Base-by-base conservation (phyloP, 1,139 yeast species). In the Scheffersomyces quercinus region DNA sequence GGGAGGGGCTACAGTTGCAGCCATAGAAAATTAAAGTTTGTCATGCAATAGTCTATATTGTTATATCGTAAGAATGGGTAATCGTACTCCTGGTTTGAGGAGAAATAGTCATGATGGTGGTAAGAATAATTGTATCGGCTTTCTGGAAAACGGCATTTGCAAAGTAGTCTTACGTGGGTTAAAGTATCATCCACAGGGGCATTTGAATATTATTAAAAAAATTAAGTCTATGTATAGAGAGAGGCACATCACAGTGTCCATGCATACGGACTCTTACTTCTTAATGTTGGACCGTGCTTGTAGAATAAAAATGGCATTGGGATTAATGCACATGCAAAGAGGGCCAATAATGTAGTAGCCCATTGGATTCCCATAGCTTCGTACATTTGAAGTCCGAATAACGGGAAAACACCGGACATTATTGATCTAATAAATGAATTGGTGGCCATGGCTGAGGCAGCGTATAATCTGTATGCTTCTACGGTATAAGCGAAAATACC, bases 371-470 rank as follows among this genome's bases (percentile, higher is more conserved):
- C 49, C 46, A 49, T 34, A 10, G 33, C 41, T 26, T 47, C 42
- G 37, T 46, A 49, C 53, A 49, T 48, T 35, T 45, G 50, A 28
- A 44, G 31, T 5, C 44, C 50, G 32, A 48, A 49, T 12, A 48
- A 36, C 1, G 51, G 51, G 33, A 46, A 48, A 3, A 40, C 46
- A 4, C 51, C 50, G 7, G 49, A 42, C 50, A 48, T 44, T 9
- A 38, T 14, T 4, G 47, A 44, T 15, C 53, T 41, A 10, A 36
- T 29, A 36, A 47, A 49, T 8, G 50, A 40, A 37, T 49, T 49
- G 28, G 51, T 39, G 8, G 53, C 51, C 50, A 47, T 47, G 4
- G 53, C 51, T 2, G 53, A 49, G 6, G 53, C 53, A 2, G 50
- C 43, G 37, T 48, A 48, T 29, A 41, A 41, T 3, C 52, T 47